phyloP scores from a whole-genome alignment of 2,329 filamentous ascomycete species.

The Scortechinia acanthostroma region DNA sequence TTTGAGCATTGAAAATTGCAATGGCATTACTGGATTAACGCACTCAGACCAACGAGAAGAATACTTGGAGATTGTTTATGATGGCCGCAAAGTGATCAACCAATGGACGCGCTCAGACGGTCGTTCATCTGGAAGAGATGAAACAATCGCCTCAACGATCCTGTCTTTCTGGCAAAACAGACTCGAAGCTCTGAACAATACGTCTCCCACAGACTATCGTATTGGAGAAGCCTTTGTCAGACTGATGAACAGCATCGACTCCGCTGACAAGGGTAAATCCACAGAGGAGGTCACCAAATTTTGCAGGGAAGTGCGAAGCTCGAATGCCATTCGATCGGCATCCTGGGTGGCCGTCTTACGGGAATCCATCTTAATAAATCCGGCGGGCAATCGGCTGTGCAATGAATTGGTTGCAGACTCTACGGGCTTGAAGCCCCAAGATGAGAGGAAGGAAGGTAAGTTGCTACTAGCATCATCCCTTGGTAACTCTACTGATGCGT shows the following conservation, averaged over 20 bases:
- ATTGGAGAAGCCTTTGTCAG: slow-evolving; percentile 28
- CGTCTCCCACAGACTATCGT: slow-evolving; percentile 22
- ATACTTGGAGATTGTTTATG: slow-evolving; percentile 38
- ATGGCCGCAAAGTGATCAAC: slow-evolving; percentile 36
- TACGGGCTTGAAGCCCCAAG: slow-evolving; percentile 40
- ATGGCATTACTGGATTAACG: slow-evolving; percentile 37
- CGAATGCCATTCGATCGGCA: slow-evolving; percentile 33
- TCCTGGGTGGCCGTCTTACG: slow-evolving; percentile 37
- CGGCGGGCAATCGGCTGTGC: slow-evolving; percentile 38
- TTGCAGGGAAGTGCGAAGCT: slow-evolving; percentile 19
- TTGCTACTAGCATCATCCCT: slow-evolving; percentile 3
- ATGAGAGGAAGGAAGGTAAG: slow-evolving; percentile 29
- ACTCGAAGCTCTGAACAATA: slow-evolving; percentile 17
- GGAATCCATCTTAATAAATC: slow-evolving; percentile 34
- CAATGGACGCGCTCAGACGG: slow-evolving; percentile 17
- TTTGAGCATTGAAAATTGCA: slow-evolving; percentile 42
- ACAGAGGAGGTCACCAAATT: slow-evolving; percentile 19
- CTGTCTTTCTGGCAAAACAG: slow-evolving; percentile 20
- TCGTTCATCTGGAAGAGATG: background rate
- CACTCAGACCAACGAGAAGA: slow-evolving; percentile 39
- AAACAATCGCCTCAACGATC: slow-evolving; percentile 7
- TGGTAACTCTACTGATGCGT: background rate
- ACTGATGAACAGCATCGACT: slow-evolving; percentile 20
- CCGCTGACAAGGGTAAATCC: slow-evolving; percentile 13
- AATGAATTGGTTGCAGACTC: slow-evolving; percentile 53